A percentile compares a stretch with the other conserved stretches of the same genome.
phyloP scores from a whole-genome alignment of 306 rosid genomes.

The Inga laurina region DNA sequence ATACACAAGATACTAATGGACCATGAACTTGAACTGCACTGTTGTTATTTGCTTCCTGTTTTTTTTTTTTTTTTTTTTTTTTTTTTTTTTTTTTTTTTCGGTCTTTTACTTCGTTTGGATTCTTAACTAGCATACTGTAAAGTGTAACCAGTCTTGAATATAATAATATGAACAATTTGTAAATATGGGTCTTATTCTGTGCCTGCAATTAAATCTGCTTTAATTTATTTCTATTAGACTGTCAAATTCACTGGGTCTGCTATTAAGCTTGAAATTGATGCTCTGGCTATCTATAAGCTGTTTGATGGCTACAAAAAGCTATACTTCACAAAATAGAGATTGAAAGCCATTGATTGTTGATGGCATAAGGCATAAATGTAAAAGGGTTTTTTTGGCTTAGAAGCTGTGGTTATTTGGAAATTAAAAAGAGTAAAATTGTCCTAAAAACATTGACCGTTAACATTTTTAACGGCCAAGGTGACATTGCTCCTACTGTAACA shows the following conservation, averaged over 20 bases:
- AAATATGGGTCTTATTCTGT: background rate
- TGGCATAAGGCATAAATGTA: background rate
- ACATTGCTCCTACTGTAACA: too few relatives aligned
- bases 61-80: too few relatives aligned
- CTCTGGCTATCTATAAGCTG: background rate
- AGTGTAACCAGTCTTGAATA: constrained; percentile 21
- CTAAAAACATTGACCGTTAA: too few relatives aligned
- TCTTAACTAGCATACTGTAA: background rate
- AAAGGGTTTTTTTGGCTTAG: too few relatives aligned
- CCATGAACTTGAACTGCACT: constrained; percentile 35
- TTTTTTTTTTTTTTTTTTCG: background rate
- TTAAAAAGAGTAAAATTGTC: too few relatives aligned
- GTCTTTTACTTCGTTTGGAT: background rate
- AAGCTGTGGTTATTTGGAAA: background rate
- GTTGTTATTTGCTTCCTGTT: background rate
- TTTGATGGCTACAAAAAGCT: background rate
- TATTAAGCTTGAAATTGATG: background rate
- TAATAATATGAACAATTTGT: background rate
- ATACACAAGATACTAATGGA: constrained; percentile 50
- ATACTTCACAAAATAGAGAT: background rate
- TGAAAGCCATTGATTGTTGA: background rate
- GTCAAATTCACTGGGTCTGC: background rate
- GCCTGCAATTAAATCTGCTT: background rate
- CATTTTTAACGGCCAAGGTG: too few relatives aligned
- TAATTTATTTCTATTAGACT: background rate